phyloP scores from a whole-genome alignment of 164 flowering plant species.

The Sextonia rubra region DNA sequence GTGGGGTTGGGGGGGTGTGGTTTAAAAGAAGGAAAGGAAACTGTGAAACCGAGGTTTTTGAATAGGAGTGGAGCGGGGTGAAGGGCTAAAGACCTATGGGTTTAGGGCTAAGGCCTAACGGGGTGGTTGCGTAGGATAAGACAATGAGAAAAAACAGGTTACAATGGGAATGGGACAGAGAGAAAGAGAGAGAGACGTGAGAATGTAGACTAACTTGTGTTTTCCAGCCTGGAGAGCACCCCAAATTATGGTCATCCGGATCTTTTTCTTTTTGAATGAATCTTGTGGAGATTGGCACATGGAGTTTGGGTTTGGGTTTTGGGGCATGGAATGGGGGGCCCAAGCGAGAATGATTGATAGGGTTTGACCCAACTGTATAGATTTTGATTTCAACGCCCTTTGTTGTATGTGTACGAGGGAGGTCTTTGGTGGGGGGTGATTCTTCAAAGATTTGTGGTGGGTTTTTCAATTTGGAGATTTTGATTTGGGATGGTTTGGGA shows the following conservation, averaged over 20 bases:
- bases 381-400: rapidly evolving
- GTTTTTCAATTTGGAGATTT: too few species aligned
- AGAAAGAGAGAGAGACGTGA: constrained; percentile 1
- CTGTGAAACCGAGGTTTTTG: not conserved
- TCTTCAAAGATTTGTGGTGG: too few species aligned
- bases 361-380: too few species aligned
- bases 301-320: too few species aligned
- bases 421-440: too few species aligned
- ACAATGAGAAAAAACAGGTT: not conserved
- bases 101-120: too few species aligned
- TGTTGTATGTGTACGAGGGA: too few species aligned
- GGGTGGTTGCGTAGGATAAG: not conserved
- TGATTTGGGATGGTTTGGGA: too few species aligned
- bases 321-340: too few species aligned
- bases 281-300: too few species aligned
- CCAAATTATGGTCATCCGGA: not conserved
- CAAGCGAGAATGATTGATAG: too few species aligned
- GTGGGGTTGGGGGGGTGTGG: not conserved
- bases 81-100: not conserved
- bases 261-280: not conserved
- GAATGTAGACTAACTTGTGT: not conserved
- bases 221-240: too few species aligned
- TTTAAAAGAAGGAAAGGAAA: not conserved
- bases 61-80: not conserved
- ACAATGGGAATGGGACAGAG: not conserved